phyloP scores from a whole-genome alignment of 805 yeast genomes.

The Cyberlindnera amylophila region DNA sequence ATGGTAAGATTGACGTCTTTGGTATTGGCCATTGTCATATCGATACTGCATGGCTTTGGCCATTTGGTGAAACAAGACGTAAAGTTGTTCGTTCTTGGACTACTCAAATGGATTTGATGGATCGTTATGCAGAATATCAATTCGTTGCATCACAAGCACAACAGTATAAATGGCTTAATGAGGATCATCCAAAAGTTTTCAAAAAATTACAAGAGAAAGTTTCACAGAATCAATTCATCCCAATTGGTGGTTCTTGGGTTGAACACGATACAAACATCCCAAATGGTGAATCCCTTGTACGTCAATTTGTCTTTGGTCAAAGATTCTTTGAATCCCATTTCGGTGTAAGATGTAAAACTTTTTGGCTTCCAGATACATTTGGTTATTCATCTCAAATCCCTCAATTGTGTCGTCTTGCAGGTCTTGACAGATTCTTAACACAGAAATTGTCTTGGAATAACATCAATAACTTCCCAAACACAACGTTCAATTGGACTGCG shows the following conservation, averaged over 20 bases:
- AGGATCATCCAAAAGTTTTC: constrained; percentile 82
- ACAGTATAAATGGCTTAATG: constrained; percentile 87
- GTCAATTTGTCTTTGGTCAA: constrained; percentile 91
- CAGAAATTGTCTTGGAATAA: constrained; percentile 97
- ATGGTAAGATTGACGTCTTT: constrained; percentile 54
- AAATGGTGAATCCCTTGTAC: constrained; percentile 82
- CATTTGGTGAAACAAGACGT: constrained; percentile 94
- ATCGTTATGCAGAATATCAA: constrained; percentile 85
- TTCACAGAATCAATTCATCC: constrained; percentile 70
- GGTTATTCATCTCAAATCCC: constrained; percentile 96
- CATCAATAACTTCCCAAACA: constrained; percentile 83
- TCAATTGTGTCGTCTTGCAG: constrained; percentile 84
- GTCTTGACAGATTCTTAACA: constrained; percentile 79
- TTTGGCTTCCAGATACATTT: constrained; percentile 97
- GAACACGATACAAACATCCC: constrained; percentile 96
- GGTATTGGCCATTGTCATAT: constrained; percentile 95
- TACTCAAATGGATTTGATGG: constrained; percentile 79
- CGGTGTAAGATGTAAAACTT: constrained; percentile 68
- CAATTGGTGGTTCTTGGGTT: constrained; percentile 98
- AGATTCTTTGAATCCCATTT: constrained; percentile 76
- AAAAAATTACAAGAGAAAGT: constrained; percentile 56
- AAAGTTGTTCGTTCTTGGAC: constrained; percentile 95
- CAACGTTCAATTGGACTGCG: constrained; percentile 94
- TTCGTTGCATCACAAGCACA: constrained; percentile 96
- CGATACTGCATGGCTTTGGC: constrained; percentile 99